Conservation (phyloP, 768 basidiomycete species). For the Strobilomyces dryophilus region DNA sequence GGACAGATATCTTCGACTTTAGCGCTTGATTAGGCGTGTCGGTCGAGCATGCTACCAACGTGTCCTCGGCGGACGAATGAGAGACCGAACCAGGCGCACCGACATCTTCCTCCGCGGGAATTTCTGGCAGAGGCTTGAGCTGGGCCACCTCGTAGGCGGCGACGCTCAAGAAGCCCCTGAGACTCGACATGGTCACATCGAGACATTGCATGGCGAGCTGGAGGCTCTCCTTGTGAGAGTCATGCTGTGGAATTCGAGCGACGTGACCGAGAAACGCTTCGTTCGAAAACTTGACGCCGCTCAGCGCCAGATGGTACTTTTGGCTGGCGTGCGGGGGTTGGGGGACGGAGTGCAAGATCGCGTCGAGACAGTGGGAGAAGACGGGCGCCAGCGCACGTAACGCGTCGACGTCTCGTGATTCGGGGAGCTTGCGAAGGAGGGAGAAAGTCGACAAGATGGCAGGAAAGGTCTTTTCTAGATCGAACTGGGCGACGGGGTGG, state of each 20-base stretch:
- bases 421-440: constrained; percentile 24
- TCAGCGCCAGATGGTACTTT: constrained; percentile 21
- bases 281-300: constrained; percentile 18
- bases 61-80: constrained; percentile 3
- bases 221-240: constrained; percentile 10
- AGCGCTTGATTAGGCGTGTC: not conserved
- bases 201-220: constrained; percentile 23
- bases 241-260: constrained; percentile 1
- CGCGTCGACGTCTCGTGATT: constrained; percentile 24
- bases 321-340: constrained; percentile 15
- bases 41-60: not conserved
- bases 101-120: constrained; percentile 14
- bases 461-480: constrained; percentile 34
- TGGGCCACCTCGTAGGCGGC: constrained; percentile 29
- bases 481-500: constrained; percentile 18
- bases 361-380: constrained; percentile 22
- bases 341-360: constrained; percentile 27
- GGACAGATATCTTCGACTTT: constrained; percentile 11
- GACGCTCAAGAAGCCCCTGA: constrained; percentile 30
- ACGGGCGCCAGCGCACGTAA: constrained; percentile 26
- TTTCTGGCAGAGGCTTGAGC: constrained; percentile 23
- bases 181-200: constrained; percentile 29
- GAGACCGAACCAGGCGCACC: not conserved
- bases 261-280: constrained; percentile 23
- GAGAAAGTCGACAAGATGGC: constrained; percentile 31